Evolutionary conservation across 768 basidiomycete genomes (phyloP).

Genomic region (Agrocybe pediades): DNA sequence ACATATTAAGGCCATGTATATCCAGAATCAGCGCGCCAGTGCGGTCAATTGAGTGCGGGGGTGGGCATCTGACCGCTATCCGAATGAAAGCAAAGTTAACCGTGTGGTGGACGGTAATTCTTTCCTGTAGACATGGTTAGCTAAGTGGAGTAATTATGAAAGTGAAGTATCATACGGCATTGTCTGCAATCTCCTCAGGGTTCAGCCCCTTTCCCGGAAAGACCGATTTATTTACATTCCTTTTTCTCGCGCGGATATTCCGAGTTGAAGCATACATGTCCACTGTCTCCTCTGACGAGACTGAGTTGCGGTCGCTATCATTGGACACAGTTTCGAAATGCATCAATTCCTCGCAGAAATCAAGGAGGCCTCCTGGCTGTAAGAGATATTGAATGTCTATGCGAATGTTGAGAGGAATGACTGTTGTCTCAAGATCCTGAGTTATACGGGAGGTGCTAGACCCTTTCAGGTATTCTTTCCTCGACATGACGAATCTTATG

Average conservation of each 20-base stretch:
- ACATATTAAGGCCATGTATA: slow-evolving; percentile 51
- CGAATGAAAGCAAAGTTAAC: slow-evolving; percentile 61
- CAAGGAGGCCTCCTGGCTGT: slow-evolving; percentile 37
- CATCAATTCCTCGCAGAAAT: slow-evolving; percentile 35
- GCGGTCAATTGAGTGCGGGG: slow-evolving; percentile 47
- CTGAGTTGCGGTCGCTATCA: slow-evolving; percentile 5
- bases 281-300: slow-evolving; percentile 11
- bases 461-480: not conserved
- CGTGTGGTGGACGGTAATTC: slow-evolving; percentile 1
- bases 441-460: not conserved
- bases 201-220: not conserved
- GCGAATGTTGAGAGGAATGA: slow-evolving; percentile 75
- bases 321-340: not conserved
- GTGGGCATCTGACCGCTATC: slow-evolving; percentile 65
- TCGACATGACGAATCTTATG: not conserved
- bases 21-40: slow-evolving; percentile 75
- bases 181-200: not conserved
- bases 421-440: slow-evolving; percentile 38
- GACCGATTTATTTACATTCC: not conserved
- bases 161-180: not conserved
- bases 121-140: not conserved
- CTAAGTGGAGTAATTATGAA: not conserved
- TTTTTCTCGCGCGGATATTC: slow-evolving; percentile 1
- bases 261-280: slow-evolving; percentile 7
- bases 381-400: slow-evolving; percentile 59